Evolutionary conservation across 2,329 filamentous ascomycete genomes (phyloP).

Genomic region (Xylaria sp.): DNA sequence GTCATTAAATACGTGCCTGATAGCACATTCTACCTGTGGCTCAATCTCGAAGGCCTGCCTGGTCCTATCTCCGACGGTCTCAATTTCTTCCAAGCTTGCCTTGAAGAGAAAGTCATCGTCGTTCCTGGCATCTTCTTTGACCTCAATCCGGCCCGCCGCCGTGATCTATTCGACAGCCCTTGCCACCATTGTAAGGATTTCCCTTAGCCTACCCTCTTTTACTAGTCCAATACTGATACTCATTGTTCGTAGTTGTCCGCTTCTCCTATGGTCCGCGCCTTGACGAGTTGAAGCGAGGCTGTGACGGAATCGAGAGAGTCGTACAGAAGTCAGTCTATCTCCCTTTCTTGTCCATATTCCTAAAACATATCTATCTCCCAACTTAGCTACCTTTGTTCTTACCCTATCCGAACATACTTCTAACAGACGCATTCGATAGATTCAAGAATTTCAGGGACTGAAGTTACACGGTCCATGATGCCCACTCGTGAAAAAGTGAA

Average conservation of each 20-base stretch:
- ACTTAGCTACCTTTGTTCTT: not conserved
- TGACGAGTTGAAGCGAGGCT: conserved; percentile 79
- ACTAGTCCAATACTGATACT: conserved; percentile 16
- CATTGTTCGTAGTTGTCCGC: conserved; percentile 68
- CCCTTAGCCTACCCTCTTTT: not conserved
- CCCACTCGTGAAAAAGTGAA: not conserved
- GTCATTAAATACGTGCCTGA: conserved; percentile 84
- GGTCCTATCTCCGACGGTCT: conserved; percentile 89
- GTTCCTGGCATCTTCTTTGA: conserved; percentile 99
- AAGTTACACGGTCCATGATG: not conserved
- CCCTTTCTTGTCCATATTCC: not conserved
- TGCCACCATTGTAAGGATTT: conserved; percentile 77
- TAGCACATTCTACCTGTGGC: conserved; percentile 92
- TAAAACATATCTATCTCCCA: not conserved
- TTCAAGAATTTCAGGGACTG: conserved; percentile 45
- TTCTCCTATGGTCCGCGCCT: conserved; percentile 86
- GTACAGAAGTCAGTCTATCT: conserved; percentile 70
- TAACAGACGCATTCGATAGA: conserved; percentile 34
- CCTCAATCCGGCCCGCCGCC: conserved; percentile 86
- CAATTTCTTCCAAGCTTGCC: conserved; percentile 95
- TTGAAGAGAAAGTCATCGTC: conserved; percentile 94
- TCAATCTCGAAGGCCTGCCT: conserved; percentile 75
- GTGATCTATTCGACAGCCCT: conserved; percentile 92
- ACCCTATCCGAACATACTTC: not conserved
- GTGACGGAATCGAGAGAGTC: conserved; percentile 86